Evolutionary conservation across 2,329 filamentous ascomycete genomes (phyloP).

Genomic region (Aspergillus sp.): DNA sequence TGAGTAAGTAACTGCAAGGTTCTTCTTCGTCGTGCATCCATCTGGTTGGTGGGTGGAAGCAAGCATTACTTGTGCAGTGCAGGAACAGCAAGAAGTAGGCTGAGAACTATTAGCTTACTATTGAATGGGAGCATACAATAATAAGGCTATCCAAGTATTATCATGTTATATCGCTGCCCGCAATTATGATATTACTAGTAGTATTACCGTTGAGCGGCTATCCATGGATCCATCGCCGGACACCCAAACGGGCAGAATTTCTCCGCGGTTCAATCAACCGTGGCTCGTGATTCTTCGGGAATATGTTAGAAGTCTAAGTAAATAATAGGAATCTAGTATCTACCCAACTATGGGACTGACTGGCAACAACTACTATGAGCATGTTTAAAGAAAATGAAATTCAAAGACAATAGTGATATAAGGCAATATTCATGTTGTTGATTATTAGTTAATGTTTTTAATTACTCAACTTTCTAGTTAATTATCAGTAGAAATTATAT

Average conservation of each 20-base stretch:
- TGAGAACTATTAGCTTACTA: neutral
- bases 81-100: neutral
- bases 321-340: too few relatives aligned
- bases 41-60: neutral
- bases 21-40: neutral
- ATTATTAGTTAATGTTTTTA: too few relatives aligned
- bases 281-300: neutral
- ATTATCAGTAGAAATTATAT: neutral
- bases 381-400: neutral
- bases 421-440: neutral
- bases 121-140: neutral
- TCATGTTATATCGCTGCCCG: neutral
- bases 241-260: neutral
- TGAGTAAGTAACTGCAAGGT: neutral
- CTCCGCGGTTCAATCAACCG: constrained; percentile 8
- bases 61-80: neutral
- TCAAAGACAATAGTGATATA: neutral
- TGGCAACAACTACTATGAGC: neutral
- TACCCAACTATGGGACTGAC: neutral
- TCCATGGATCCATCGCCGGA: constrained; percentile 2
- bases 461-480: too few relatives aligned
- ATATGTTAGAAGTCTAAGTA: neutral
- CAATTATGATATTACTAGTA: neutral
- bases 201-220: neutral
- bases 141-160: neutral